Percentiles rank a stretch among this genome's conserved stretches.
Evolutionary conservation across 1,139 yeast genomes (phyloP).

Genomic region (Yamadazyma sp.): DNA sequence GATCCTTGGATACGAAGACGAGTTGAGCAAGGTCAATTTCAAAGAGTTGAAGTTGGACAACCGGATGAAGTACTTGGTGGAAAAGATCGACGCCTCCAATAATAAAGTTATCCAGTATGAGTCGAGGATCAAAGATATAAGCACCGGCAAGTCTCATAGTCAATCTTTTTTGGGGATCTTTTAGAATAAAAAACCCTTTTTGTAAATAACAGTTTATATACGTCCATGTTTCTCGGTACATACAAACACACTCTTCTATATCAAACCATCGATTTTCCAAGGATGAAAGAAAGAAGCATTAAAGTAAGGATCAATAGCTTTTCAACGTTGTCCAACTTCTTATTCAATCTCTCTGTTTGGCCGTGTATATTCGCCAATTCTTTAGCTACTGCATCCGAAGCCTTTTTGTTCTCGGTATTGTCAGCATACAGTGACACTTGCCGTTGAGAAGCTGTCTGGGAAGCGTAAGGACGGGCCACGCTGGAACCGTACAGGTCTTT

Average conservation of each 20-base stretch:
- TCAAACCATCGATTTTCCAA: constrained; percentile 19
- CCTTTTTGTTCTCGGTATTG: neutral
- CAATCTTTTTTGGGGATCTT: constrained; percentile 14
- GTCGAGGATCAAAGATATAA: constrained; percentile 22
- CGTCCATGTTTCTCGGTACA: too few relatives aligned
- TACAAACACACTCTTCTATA: too few relatives aligned
- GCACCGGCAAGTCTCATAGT: constrained; percentile 8
- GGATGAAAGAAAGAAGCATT: constrained; percentile 19
- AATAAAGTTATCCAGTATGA: constrained; percentile 47
- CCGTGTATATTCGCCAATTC: constrained; percentile 11
- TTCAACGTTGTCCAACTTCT: constrained; percentile 18
- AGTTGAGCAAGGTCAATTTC: constrained; percentile 51
- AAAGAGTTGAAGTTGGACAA: constrained; percentile 52
- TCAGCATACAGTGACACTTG: neutral
- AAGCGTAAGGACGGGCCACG: constrained; percentile 1
- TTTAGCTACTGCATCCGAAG: constrained; percentile 4
- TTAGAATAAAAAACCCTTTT: constrained; percentile 6
- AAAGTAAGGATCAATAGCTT: constrained; percentile 16
- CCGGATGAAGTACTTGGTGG: constrained; percentile 64
- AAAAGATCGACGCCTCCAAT: constrained; percentile 61
- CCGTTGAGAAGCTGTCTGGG: neutral
- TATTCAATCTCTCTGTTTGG: constrained; percentile 13
- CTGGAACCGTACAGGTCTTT: neutral
- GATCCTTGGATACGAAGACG: constrained; percentile 67
- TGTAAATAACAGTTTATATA: neutral